These are phyloP conservation scores for Crithidia acanthocephali DNA, from an alignment of 208 protist species.

Conservation along the genomic window DNA sequence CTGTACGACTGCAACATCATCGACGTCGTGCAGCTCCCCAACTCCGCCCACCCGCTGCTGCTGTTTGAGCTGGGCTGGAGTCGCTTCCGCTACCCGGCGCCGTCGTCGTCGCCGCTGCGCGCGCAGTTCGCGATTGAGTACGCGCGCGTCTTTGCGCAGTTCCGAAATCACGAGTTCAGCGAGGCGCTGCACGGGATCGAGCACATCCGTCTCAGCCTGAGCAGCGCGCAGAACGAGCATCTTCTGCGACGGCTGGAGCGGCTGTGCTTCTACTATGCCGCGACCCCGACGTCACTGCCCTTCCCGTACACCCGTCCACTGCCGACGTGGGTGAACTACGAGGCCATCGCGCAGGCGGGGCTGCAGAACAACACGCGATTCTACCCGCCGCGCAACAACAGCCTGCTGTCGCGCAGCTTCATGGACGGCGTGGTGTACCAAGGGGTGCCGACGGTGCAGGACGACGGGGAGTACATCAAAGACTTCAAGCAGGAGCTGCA, in stretches of 20 bases:
- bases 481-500: conserved; percentile 80
- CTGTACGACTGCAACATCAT: conserved; percentile 85
- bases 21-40: conserved; percentile 67
- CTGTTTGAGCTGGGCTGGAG: conserved; percentile 75
- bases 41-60: conserved; percentile 54
- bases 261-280: conserved; percentile 64
- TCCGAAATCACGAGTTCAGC: conserved; percentile 77
- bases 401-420: conserved; percentile 14
- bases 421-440: conserved; percentile 27
- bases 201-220: conserved; percentile 27
- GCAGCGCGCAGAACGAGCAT: conserved; percentile 17
- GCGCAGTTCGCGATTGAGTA: conserved; percentile 66
- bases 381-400: conserved; percentile 8
- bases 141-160: conserved; percentile 73
- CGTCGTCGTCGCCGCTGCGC: not conserved
- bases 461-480: conserved; percentile 46
- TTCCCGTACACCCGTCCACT: conserved; percentile 66
- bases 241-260: conserved; percentile 66
- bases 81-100: conserved; percentile 9
- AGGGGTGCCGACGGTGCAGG: conserved; percentile 21
- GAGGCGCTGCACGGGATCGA: conserved; percentile 48
- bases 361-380: conserved; percentile 18
- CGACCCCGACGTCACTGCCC: conserved; percentile 38
- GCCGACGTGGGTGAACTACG: conserved; percentile 79
- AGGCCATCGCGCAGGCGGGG: conserved; percentile 46